Percentiles rank a stretch among this genome's conserved stretches.
Conservation (phyloP, 2,329 filamentous ascomycete species). For the Salinomyces thailandicus region DNA sequence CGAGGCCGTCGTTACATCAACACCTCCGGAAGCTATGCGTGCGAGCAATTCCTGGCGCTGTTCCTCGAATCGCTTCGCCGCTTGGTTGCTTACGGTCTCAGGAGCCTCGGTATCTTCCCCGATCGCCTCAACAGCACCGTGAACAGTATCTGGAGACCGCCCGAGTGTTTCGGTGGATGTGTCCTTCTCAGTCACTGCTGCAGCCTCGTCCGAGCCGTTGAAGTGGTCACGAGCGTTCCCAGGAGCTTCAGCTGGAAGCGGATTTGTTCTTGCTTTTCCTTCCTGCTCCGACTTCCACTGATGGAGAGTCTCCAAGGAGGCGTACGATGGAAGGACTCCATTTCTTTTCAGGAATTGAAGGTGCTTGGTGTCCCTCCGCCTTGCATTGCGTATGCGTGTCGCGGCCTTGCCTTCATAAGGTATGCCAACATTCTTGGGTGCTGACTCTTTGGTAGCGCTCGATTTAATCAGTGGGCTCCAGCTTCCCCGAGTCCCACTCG, state of each 20-base stretch:
- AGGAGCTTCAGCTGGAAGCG: not conserved
- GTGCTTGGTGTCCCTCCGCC: constrained; percentile 40
- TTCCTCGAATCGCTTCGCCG: constrained; percentile 29
- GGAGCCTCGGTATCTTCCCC: not conserved
- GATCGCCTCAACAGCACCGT: too few relatives aligned
- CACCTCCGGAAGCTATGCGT: constrained; percentile 42
- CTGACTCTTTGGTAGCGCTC: too few relatives aligned
- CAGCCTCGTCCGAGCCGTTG: not conserved
- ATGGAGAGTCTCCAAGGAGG: constrained; percentile 40
- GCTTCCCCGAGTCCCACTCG: too few relatives aligned
- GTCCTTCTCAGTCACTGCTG: constrained; percentile 1
- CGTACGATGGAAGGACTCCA: constrained; percentile 42
- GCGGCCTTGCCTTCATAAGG: constrained; percentile 38
- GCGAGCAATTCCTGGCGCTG: constrained; percentile 42
- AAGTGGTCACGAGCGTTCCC: too few relatives aligned
- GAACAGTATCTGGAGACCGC: not conserved
- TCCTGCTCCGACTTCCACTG: constrained; percentile 9
- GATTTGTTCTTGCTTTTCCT: not conserved
- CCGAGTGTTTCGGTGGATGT: constrained; percentile 2
- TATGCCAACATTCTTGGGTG: constrained; percentile 2
- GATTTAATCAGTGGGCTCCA: too few relatives aligned
- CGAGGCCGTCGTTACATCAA: constrained; percentile 32
- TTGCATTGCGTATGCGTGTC: constrained; percentile 47
- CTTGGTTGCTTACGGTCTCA: not conserved
- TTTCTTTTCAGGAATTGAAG: constrained; percentile 43